These are phyloP conservation scores for Hemisphaericaspora xylofermentans DNA, from an alignment of 1,139 yeast genomes.

Conservation along the genomic window DNA sequence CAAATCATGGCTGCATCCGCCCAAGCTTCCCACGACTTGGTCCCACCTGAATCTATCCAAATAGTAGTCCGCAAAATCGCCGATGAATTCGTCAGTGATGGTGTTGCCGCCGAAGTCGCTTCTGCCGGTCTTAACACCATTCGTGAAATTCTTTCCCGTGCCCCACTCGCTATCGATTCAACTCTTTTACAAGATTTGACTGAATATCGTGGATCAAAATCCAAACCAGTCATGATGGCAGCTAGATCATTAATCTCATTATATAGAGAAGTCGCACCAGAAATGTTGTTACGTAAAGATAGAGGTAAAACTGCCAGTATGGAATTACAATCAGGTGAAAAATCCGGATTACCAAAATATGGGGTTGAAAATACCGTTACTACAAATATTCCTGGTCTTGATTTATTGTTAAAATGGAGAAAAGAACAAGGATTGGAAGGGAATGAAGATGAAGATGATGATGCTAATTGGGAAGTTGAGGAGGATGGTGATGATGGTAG, in stretches of 20 bases:
- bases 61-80: slow-evolving; percentile 88
- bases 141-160: slow-evolving; percentile 87
- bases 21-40: slow-evolving; percentile 93
- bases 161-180: slow-evolving; percentile 89
- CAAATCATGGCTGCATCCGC: slow-evolving; percentile 96
- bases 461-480: slow-evolving; percentile 46
- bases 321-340: slow-evolving; percentile 61
- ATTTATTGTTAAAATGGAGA: slow-evolving; percentile 85
- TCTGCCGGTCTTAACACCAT: slow-evolving; percentile 96
- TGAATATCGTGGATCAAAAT: slow-evolving; percentile 87
- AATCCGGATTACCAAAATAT: slow-evolving; percentile 53
- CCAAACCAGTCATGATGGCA: slow-evolving; percentile 92
- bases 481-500: slow-evolving; percentile 42
- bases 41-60: slow-evolving; percentile 87
- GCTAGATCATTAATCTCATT: slow-evolving; percentile 85
- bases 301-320: slow-evolving; percentile 90
- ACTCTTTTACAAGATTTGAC: slow-evolving; percentile 83
- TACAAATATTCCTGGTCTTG: slow-evolving; percentile 89
- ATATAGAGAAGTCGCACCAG: slow-evolving; percentile 94
- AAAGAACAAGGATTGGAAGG: slow-evolving; percentile 59
- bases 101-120: slow-evolving; percentile 97
- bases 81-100: slow-evolving; percentile 96
- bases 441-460: slow-evolving; percentile 39
- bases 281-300: slow-evolving; percentile 85
- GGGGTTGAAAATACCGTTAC: slow-evolving; percentile 68